Evolutionary conservation across 371 early-diverging fungal species (phyloP), one percentile per base, ranked within the genome.

Genomic region (Rhizopus stolonifer): DNA sequence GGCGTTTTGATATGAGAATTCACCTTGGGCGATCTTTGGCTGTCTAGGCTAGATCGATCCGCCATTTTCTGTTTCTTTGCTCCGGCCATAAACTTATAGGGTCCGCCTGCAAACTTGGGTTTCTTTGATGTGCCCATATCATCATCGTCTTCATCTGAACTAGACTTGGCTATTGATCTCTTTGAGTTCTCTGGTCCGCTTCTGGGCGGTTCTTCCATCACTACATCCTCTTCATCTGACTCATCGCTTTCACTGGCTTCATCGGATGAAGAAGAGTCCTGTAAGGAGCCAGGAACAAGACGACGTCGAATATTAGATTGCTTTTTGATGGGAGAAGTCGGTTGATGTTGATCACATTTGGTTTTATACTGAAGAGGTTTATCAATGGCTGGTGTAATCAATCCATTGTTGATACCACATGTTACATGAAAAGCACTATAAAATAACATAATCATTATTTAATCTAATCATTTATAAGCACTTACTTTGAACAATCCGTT

Each of bases 391-490:
- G 61, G 56, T 10, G 43, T 52, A n/a, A 71, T 59, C 7, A 67
- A n/a, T 13, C 58, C 52, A 15, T 57, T 56, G 15, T 61, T 53
- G 6, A 67, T 60, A 21, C 60, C 72, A 46, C 72, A 70, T 5
- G 67, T 65, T 13, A 54, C 63, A 60, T 71, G 72, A 40, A 65
- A 71, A 40, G 11, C 15, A 25, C 72, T 71, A 42, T 10, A 21
- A 13, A 14, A 45, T 13, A 1, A n/a, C n/a, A 46, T n/a, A 11
- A 26, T 10, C 10, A n/a, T 44, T 32, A 46, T 8, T 11, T 29
- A 29, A 29, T 1, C 2, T 29, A 29, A n/a, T 36, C 15, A 6
- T 36, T 26, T 32, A 31, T 11, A 23, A 10, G 8, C 6, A 47
- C 63, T 51, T 69, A 70, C 77, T 29, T 64, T 49, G 47, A 48